Evolutionary conservation across 805 yeast genomes (phyloP).

Genomic region (Zygosaccharomyces pseudorouxii): DNA sequence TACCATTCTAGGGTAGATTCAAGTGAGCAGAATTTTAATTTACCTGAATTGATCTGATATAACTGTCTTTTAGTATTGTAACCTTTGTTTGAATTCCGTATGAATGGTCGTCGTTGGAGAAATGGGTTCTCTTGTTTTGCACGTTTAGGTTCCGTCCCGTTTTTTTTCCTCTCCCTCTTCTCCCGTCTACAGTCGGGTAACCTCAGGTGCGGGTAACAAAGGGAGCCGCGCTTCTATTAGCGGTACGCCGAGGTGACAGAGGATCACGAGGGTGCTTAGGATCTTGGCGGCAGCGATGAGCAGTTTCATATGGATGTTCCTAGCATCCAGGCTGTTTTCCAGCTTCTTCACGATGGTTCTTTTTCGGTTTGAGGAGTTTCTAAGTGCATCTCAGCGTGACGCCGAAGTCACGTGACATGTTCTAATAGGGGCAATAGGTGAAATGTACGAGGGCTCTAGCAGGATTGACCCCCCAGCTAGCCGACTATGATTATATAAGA

Average conservation of each 20-base stretch:
- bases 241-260: slow-evolving; percentile 1
- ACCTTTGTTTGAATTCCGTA: not conserved
- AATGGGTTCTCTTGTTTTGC: slow-evolving; percentile 4
- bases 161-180: slow-evolving; percentile 6
- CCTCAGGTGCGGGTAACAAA: not conserved
- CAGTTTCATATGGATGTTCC: not conserved
- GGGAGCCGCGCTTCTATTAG: not conserved
- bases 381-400: not conserved
- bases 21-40: not conserved
- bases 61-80: not conserved
- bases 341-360: not conserved
- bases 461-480: no score
- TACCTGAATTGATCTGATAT: not conserved
- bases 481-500: no score
- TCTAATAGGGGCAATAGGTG: not conserved
- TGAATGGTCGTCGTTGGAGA: slow-evolving; percentile 1
- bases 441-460: no score
- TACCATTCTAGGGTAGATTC: not conserved
- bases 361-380: not conserved
- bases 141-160: slow-evolving; percentile 6
- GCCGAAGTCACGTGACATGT: not conserved
- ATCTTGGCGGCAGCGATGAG: not conserved
- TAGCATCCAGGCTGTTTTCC: not conserved
- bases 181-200: not conserved
- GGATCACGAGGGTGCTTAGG: not conserved